phyloP scores from a whole-genome alignment of 805 yeast genomes.

The Tetrapisispora namnaoensis region DNA sequence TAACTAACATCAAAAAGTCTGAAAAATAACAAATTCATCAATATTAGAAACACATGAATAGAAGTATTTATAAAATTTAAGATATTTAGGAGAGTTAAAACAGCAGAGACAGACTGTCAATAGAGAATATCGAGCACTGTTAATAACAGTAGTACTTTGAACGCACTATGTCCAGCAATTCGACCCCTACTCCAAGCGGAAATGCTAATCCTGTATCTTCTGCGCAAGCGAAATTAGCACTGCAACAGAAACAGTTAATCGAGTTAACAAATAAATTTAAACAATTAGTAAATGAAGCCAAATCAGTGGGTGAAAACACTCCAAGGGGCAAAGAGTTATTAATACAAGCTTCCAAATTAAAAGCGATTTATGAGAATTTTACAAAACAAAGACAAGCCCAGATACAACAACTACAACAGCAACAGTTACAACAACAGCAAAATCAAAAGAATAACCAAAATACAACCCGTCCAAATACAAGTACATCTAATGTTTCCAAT shows the following conservation, averaged over 20 bases:
- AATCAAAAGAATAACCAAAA: too few relatives aligned
- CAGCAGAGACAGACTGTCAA: too few relatives aligned
- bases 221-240: conserved; percentile 1
- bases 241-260: conserved; percentile 30
- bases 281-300: conserved; percentile 51
- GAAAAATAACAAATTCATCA: too few relatives aligned
- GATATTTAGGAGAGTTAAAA: too few relatives aligned
- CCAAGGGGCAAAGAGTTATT: conserved; percentile 55
- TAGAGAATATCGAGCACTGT: too few relatives aligned
- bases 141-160: too few relatives aligned
- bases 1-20: too few relatives aligned
- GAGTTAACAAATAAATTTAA: conserved; percentile 52
- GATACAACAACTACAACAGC: conserved; percentile 5
- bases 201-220: not conserved
- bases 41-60: too few relatives aligned
- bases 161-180: not conserved
- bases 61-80: too few relatives aligned
- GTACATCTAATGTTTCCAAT: not conserved
- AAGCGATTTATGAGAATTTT: conserved; percentile 47
- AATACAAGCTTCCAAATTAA: conserved; percentile 53
- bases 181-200: not conserved
- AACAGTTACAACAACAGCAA: conserved; percentile 4
- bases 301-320: conserved; percentile 46
- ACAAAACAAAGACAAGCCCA: conserved; percentile 29
- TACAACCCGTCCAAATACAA: not conserved